Percentiles rank a stretch among this genome's conserved stretches.
These are phyloP conservation scores for Terana coerulea DNA, from an alignment of 768 basidiomycete species.

Conservation along the genomic window DNA sequence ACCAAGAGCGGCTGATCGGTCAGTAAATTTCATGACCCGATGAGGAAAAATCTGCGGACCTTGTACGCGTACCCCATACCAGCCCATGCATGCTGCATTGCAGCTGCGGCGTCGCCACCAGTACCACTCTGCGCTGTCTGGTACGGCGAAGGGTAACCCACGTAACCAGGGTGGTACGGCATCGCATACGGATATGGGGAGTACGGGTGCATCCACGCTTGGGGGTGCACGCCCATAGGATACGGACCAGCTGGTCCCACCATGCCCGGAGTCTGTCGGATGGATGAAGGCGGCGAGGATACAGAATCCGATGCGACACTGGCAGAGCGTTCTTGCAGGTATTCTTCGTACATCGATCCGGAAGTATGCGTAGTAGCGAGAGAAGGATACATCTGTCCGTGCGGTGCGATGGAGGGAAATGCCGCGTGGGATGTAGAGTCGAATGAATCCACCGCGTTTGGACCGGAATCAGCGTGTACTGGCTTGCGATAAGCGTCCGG, in stretches of 20 bases:
- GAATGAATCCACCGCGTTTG: too few relatives aligned
- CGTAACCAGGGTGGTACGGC: constrained; percentile 40
- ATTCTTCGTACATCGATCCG: too few relatives aligned
- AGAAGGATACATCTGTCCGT: too few relatives aligned
- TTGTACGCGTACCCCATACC: background rate
- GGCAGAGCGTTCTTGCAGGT: constrained; percentile 23
- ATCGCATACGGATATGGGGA: constrained; percentile 49
- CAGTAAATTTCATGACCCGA: too few relatives aligned
- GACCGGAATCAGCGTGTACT: too few relatives aligned
- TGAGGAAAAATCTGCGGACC: background rate
- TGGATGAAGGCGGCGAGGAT: constrained; percentile 36
- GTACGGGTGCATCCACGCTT: constrained; percentile 53
- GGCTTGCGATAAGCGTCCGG: too few relatives aligned
- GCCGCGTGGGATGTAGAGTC: too few relatives aligned
- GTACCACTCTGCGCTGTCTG: background rate
- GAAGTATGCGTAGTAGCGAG: too few relatives aligned
- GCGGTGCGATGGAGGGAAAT: too few relatives aligned
- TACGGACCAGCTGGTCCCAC: constrained; percentile 40
- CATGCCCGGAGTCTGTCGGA: constrained; percentile 28
- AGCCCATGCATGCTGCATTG: background rate
- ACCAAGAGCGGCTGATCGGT: background rate
- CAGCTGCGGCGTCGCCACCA: background rate
- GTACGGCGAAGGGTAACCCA: constrained; percentile 4
- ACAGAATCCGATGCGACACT: constrained; percentile 32
- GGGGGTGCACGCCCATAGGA: constrained; percentile 23